Evolutionary conservation across 2,329 filamentous ascomycete species (phyloP).

Genomic region (Claviceps sp.): DNA sequence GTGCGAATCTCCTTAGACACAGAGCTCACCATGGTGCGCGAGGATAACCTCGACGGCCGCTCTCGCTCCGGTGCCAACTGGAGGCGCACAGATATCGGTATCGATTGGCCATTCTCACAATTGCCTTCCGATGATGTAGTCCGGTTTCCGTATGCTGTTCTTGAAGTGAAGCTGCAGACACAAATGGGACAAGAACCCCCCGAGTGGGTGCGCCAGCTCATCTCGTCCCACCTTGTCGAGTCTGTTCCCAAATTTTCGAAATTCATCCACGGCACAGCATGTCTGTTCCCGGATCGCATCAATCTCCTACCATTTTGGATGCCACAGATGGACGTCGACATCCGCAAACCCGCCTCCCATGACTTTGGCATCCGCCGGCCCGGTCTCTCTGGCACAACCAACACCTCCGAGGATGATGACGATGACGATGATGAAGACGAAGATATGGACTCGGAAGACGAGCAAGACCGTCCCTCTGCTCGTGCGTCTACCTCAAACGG

Average conservation of each 20-base stretch:
- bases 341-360: conserved; percentile 80
- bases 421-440: conserved; percentile 50
- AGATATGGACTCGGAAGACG: conserved; percentile 55
- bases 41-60: conserved; percentile 83
- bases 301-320: conserved; percentile 91
- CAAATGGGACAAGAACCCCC: conserved; percentile 90
- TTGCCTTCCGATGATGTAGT: conserved; percentile 74
- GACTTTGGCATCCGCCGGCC: conserved; percentile 83
- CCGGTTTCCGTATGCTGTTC: conserved; percentile 86
- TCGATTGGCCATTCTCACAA: conserved; percentile 89
- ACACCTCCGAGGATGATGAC: conserved; percentile 42
- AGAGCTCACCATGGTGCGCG: conserved; percentile 85
- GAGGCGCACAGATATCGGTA: conserved; percentile 93
- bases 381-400: conserved; percentile 60
- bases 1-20: conserved; percentile 96
- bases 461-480: conserved; percentile 23
- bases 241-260: conserved; percentile 99
- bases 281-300: conserved; percentile 75
- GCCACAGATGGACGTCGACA: conserved; percentile 96
- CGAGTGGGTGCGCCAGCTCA: conserved; percentile 90
- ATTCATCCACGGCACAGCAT: conserved; percentile 91
- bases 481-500: conserved; percentile 14
- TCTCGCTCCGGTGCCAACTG: conserved; percentile 74
- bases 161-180: conserved; percentile 96
- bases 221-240: conserved; percentile 86